Conservation (phyloP, 169 alveolate species). For the Plasmodium vivax region DNA sequence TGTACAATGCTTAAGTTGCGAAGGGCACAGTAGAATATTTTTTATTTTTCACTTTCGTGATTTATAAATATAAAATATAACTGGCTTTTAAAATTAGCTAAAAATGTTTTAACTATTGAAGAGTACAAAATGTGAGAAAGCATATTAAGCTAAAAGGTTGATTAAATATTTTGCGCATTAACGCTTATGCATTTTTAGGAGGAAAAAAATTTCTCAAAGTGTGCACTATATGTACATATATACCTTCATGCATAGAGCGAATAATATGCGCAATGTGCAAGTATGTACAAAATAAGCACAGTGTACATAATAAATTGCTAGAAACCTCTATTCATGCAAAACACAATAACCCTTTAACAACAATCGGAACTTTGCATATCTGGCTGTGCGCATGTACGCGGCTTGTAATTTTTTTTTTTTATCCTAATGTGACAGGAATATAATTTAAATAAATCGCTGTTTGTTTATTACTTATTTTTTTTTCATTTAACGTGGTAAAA, state of each 20-base stretch:
- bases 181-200: not conserved
- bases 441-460: not conserved
- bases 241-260: not conserved
- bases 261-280: not conserved
- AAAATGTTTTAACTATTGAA: not conserved
- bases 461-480: not conserved
- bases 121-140: not conserved
- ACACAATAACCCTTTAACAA: not conserved
- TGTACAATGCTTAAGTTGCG: not conserved
- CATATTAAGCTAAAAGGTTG: not conserved
- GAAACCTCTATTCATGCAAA: not conserved
- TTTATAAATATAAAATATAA: not conserved
- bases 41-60: not conserved
- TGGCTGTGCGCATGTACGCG: not conserved
- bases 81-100: not conserved
- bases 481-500: not conserved
- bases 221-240: not conserved
- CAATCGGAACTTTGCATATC: not conserved
- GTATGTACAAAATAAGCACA: not conserved
- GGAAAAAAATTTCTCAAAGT: not conserved
- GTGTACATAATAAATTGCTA: not conserved
- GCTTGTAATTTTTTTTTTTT: not conserved
- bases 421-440: not conserved
- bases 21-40: not conserved
- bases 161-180: not conserved